Evolutionary conservation across 495 filamentous ascomycete species (phyloP).

Genomic region (Penicillium maclennaniae): DNA sequence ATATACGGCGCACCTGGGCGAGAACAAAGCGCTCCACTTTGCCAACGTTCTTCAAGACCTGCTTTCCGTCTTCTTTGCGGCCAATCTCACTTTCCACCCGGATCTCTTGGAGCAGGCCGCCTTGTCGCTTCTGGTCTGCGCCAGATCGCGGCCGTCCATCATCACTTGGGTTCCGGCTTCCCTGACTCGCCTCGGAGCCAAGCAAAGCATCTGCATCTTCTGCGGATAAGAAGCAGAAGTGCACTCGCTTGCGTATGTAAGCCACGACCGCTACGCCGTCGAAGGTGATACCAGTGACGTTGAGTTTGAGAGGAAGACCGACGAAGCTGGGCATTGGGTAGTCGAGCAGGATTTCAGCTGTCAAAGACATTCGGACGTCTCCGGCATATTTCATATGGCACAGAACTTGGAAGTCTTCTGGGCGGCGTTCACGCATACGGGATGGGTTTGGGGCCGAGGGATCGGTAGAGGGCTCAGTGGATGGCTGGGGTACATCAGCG

Average conservation of each 20-base stretch:
- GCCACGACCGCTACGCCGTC: slow-evolving; percentile 91
- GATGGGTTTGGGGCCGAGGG: slow-evolving; percentile 34
- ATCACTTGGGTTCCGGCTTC: slow-evolving; percentile 21
- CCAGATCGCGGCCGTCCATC: slow-evolving; percentile 21
- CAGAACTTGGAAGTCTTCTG: slow-evolving; percentile 77
- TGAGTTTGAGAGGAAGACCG: slow-evolving; percentile 82
- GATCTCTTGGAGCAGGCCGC: slow-evolving; percentile 83
- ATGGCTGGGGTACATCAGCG: slow-evolving; percentile 24
- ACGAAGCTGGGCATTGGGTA: slow-evolving; percentile 98
- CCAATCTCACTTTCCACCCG: slow-evolving; percentile 97
- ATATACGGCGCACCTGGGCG: slow-evolving; percentile 92
- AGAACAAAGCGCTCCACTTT: slow-evolving; percentile 98
- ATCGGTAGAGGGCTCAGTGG: slow-evolving; percentile 23
- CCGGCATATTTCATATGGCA: slow-evolving; percentile 85
- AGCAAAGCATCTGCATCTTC: slow-evolving; percentile 74
- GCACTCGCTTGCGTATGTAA: slow-evolving; percentile 71
- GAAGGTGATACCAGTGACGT: slow-evolving; percentile 90
- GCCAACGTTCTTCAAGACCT: slow-evolving; percentile 94
- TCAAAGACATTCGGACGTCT: slow-evolving; percentile 78
- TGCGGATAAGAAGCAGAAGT: slow-evolving; percentile 87
- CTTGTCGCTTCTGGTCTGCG: slow-evolving; percentile 48
- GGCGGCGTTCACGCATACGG: slow-evolving; percentile 39
- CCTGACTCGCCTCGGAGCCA: slow-evolving; percentile 48
- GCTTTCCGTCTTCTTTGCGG: slow-evolving; percentile 81
- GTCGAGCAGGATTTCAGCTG: slow-evolving; percentile 91